Base-by-base conservation (phyloP, 495 filamentous ascomycete species). In the Aspergillus cristatus region DNA sequence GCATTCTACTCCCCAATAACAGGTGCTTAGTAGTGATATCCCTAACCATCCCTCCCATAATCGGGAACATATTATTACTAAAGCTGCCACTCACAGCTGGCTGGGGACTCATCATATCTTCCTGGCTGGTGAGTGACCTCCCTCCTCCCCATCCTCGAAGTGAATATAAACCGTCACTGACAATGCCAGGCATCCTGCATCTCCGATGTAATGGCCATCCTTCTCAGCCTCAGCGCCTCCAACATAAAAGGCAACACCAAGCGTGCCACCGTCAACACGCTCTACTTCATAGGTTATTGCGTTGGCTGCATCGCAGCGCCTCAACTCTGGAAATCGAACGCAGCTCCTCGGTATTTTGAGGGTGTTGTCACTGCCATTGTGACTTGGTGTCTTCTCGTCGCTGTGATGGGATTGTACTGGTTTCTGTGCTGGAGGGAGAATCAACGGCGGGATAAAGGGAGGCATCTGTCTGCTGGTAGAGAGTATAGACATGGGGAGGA, bases 191-290 rank as follows among this genome's bases (percentile, higher is more conserved):
- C 54, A 24, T 54, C 50, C 17, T 49, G 48, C 18, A 55, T 57
- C 16, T 50, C 75, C 3, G 69, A 64, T 16, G 60, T 61, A 13
- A 72, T 78, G 54, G 69, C 77, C 0, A 63, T 71, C 10, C 41
- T 78, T 1, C 59, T 79, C 6, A 65, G 61, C 1, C 54, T 78
- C 3, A 67, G 67, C 20, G 64, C 63, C 0, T 72, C 67, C 14
- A 80, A 82, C 37, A 63, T 78, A 5, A 72, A 74, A 4, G 77
- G 77, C 12, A 80, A 79, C 55, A 81, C 78, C 4, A 82, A 81
- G 50, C 76, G 76, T 12, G 55, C 63, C 8, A 50, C 62, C 2
- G 62, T 68, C 16, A 65, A 61, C 26, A 56, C 61, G 12, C 37
- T 65, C 37, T 62, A 57, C 29, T 62, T 65, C 42, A 55, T 61